These are phyloP conservation scores for Avicennia marina DNA, from an alignment of 257 asterid genomes.

Conservation along the genomic window DNA sequence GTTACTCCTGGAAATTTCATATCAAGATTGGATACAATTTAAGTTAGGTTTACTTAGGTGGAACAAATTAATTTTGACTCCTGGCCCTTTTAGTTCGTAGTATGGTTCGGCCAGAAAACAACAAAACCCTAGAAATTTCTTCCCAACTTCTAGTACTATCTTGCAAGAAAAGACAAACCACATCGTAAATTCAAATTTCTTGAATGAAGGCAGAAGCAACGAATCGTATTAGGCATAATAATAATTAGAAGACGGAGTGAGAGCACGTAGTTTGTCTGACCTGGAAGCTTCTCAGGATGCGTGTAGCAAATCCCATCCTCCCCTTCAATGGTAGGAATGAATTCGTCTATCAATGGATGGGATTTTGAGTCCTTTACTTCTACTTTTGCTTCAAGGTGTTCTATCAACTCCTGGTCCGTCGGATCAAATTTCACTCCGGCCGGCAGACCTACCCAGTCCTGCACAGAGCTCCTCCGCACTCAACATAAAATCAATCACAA, in stretches of 20 bases:
- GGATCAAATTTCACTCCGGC: conserved; percentile 99
- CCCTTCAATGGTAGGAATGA: conserved; percentile 50
- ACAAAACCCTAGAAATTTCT: conserved; percentile 35
- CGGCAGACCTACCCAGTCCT: conserved; percentile 98
- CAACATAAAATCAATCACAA: conserved; percentile 1
- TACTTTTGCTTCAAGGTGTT: conserved; percentile 92
- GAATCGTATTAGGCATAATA: too few species aligned
- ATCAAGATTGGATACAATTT: conserved; percentile 14
- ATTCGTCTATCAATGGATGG: conserved; percentile 82
- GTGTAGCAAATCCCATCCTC: conserved; percentile 60
- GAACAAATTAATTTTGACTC: too few species aligned
- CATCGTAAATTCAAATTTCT: too few species aligned
- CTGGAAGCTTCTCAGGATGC: conserved; percentile 56
- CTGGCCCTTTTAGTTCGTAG: too few species aligned
- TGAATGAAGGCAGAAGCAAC: not conserved
- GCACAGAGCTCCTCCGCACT: too few species aligned
- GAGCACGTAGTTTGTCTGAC: too few species aligned
- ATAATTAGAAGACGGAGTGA: too few species aligned
- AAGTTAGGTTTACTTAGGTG: conserved; percentile 60
- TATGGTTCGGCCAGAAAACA: not conserved
- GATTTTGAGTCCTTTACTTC: conserved; percentile 77
- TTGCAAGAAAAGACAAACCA: conserved; percentile 11
- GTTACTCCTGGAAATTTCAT: conserved; percentile 57
- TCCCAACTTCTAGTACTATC: conserved; percentile 16
- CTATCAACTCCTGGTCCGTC: conserved; percentile 95